These are phyloP conservation scores for Flaveria bidentis DNA, from an alignment of 129 eudicot genomes.

Conservation along the genomic window DNA sequence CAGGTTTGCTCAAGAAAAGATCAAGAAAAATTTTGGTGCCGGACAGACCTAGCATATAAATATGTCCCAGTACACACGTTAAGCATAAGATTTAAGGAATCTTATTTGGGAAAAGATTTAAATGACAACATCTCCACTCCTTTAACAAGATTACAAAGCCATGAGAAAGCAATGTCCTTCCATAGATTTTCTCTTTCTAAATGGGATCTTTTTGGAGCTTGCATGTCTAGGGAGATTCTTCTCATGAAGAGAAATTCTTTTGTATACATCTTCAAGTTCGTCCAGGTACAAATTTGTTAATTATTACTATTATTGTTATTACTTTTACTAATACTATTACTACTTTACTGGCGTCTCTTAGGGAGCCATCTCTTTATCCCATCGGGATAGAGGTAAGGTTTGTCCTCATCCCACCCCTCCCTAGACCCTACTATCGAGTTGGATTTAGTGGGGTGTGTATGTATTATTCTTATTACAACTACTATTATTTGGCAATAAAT, in stretches of 20 bases:
- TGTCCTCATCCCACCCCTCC: no score
- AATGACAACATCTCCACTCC: conserved; percentile 39
- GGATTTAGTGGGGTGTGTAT: no score
- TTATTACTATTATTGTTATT: neutral
- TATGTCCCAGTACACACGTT: conserved; percentile 42
- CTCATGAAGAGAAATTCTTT: conserved; percentile 55
- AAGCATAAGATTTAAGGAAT: conserved; percentile 45
- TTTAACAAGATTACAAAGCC: conserved; percentile 32
- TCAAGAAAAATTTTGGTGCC: conserved; percentile 55
- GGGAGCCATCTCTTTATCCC: no score
- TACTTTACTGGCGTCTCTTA: no score
- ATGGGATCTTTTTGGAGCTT: conserved; percentile 48
- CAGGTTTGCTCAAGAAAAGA: conserved; percentile 55
- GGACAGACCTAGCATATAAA: conserved; percentile 32
- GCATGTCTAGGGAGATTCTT: conserved; percentile 52
- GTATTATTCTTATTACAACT: no score
- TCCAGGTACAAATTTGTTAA: conserved; percentile 40
- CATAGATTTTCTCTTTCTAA: conserved; percentile 46
- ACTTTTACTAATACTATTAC: no score
- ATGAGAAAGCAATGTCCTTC: conserved; percentile 44
- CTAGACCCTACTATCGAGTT: no score
- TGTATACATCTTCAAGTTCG: conserved; percentile 40
- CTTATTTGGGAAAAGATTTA: conserved; percentile 43
- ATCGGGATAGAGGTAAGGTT: no score
- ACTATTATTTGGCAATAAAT: neutral